These are phyloP conservation scores for Fremontodendron californicum DNA, from an alignment of 345 rosid genomes.

Conservation along the genomic window DNA sequence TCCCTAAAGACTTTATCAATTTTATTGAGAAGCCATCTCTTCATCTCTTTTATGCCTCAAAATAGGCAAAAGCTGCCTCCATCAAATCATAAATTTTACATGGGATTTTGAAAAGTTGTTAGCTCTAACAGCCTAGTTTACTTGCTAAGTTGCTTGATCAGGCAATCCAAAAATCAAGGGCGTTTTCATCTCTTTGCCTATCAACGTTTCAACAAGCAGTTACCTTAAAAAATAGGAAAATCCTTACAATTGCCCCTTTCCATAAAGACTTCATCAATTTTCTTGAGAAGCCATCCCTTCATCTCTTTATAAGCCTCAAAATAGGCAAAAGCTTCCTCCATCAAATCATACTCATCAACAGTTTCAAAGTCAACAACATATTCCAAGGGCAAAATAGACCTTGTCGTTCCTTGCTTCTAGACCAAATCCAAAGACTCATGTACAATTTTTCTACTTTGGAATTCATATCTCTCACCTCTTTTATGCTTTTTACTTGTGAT, in stretches of 20 bases:
- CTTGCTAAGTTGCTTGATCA: neutral
- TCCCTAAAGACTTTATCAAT: too few relatives aligned
- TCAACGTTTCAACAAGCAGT: neutral
- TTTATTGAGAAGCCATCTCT: too few relatives aligned
- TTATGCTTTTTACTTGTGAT: neutral
- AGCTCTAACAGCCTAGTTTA: neutral
- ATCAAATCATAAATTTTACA: neutral
- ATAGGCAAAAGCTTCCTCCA: neutral
- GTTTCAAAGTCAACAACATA: neutral
- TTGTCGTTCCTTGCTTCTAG: neutral
- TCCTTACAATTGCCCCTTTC: neutral
- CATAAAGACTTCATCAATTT: neutral
- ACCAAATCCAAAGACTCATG: neutral
- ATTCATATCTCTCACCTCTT: neutral
- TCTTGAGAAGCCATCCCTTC: neutral
- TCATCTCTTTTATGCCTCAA: too few relatives aligned
- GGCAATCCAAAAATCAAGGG: neutral
- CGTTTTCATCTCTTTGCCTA: neutral
- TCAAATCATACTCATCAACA: neutral
- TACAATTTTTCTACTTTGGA: neutral
- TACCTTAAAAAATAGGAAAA: neutral
- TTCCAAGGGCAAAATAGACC: neutral
- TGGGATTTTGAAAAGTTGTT: neutral
- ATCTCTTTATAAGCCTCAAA: neutral
- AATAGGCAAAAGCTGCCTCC: too few relatives aligned